Evolutionary conservation across 192 early-diverging fungal genomes (phyloP), one percentile per base, ranked within the genome.

Genomic region (Entomortierella lignicola): DNA sequence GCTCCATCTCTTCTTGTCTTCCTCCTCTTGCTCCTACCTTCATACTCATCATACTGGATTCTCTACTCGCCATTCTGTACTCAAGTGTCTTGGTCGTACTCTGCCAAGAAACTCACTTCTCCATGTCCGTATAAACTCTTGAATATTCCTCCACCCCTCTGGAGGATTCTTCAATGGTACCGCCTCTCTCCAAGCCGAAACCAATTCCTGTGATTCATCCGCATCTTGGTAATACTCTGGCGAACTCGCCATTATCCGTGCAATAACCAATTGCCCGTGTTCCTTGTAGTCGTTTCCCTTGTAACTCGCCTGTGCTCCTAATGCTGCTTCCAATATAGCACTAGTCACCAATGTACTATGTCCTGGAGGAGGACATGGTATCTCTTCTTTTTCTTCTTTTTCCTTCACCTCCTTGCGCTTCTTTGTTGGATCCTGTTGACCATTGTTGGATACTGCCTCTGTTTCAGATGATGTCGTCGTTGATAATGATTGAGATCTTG

Each of bases 211-310:
- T 8, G 55, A 34, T 37, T 77, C 73, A 1, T 63, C 37, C 23
- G 52, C 32, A 50, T 77, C 73, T 0, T 69, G 43, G 23, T 75
- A 48, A 41, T 31, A 77, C 41, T 68, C 53, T 0, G 48, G 47
- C 15, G 73, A 77, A 8, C 66, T 53, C 4, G 73, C 73, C 73
- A 77, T 77, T 5, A 77, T 50, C 25, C 48, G 59, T 8, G 66
- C 61, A 31, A 77, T 32, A 1, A 77, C 73, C 47, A 77, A 25
- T 48, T 77, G 66, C 4, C 73, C 73, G 26, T 77, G 73, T 42
- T 77, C 73, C 54, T 32, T 63, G 21, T 69, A 77, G 32, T 60
- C 61, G 0, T 50, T 31, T 23, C 55, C 59, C 32, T 64, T 77
- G 52, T 69, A 77, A 0, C 26, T 56, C 4, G 73, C 66, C 48